Conservation (phyloP, 495 filamentous ascomycete genomes). For the Penicillium ochrochloron region DNA sequence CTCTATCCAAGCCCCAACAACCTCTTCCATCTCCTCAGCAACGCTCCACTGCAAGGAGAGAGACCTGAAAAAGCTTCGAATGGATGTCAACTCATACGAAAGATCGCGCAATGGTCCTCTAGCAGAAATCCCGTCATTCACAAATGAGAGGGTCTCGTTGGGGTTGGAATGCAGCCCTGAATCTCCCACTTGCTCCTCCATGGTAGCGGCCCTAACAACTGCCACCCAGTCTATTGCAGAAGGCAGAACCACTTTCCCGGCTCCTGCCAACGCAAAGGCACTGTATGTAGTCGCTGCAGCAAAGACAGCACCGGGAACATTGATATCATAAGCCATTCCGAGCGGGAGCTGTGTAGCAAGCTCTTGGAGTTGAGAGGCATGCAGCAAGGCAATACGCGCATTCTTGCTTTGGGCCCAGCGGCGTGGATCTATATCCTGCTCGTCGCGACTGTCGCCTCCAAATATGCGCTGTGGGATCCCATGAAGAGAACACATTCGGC, state of each 20-base stretch:
- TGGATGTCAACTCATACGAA: constrained; percentile 6
- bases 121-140: not conserved
- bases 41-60: constrained; percentile 5
- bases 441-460: constrained; percentile 3
- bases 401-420: constrained; percentile 7
- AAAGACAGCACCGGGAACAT: constrained; percentile 6
- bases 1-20: constrained; percentile 5
- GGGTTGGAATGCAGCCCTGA: not conserved
- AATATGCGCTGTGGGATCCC: not conserved
- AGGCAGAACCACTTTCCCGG: constrained; percentile 1
- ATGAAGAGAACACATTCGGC: not conserved
- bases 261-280: constrained; percentile 8
- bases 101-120: not conserved
- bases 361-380: constrained; percentile 2
- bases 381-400: constrained; percentile 1
- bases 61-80: constrained; percentile 7
- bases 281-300: constrained; percentile 3
- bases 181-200: not conserved
- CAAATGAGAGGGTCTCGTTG: not conserved
- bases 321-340: constrained; percentile 5
- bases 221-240: not conserved
- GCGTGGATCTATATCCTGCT: constrained; percentile 5
- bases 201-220: not conserved
- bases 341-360: constrained; percentile 1
- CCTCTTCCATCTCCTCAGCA: constrained; percentile 6